phyloP scores from a whole-genome alignment of 495 filamentous ascomycete genomes.

The Podospora pseudoanserina region DNA sequence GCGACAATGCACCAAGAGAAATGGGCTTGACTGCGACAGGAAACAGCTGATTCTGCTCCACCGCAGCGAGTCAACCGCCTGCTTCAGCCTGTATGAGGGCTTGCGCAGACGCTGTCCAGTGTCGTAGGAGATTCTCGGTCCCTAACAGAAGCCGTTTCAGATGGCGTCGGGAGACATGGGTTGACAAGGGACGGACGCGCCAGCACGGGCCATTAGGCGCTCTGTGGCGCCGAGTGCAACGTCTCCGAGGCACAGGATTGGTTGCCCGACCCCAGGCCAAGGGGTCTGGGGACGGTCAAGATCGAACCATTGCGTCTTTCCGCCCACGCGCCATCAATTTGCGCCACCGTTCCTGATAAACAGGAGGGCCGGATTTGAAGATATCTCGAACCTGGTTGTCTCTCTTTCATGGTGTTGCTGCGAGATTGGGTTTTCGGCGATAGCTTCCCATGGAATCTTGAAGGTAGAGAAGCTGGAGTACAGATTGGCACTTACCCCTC shows the following conservation, averaged over 20 bases:
- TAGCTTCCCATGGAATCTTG: neutral
- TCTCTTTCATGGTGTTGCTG: neutral
- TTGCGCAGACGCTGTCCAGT: conserved; percentile 14
- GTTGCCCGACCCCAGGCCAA: neutral
- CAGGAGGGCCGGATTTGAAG: neutral
- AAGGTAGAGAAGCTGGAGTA: neutral
- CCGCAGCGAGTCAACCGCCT: conserved; percentile 21
- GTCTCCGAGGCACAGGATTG: neutral
- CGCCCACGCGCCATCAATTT: neutral
- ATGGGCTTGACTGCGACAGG: conserved; percentile 7
- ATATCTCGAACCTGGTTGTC: neutral
- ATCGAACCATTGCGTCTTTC: conserved; percentile 1
- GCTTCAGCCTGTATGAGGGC: conserved; percentile 20
- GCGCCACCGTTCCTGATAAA: neutral
- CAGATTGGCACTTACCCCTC: neutral
- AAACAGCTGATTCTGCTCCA: conserved; percentile 16
- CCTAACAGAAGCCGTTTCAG: conserved; percentile 43
- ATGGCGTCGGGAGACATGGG: conserved; percentile 33
- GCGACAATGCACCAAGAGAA: conserved; percentile 1
- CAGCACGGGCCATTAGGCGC: conserved; percentile 18
- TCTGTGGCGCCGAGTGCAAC: conserved; percentile 9
- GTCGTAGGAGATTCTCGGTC: conserved; percentile 31
- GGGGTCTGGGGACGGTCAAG: neutral
- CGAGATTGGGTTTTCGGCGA: neutral
- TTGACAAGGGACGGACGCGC: conserved; percentile 15